phyloP scores from a whole-genome alignment of 106 monocot species.

The Hemerocallis citrina region DNA sequence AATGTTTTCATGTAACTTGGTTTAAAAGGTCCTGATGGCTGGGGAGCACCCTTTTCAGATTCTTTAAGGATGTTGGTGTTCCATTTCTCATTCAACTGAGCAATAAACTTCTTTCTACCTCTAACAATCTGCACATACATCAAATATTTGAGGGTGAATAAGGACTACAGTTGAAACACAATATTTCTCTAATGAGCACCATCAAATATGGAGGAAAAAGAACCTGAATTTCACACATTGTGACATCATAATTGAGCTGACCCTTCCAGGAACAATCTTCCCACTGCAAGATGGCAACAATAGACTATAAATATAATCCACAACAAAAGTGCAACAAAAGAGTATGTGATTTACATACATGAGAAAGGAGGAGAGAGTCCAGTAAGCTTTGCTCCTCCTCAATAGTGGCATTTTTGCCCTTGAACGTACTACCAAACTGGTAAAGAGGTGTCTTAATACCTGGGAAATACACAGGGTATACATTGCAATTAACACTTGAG shows the following conservation, averaged over 20 bases:
- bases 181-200: neutral
- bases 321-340: slow-evolving; percentile 1
- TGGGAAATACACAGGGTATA: slow-evolving; percentile 9
- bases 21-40: slow-evolving; percentile 9
- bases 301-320: neutral
- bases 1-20: slow-evolving; percentile 17
- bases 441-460: slow-evolving; percentile 46
- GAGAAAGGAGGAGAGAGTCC: slow-evolving; percentile 57
- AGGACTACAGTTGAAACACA: neutral
- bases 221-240: slow-evolving; percentile 56
- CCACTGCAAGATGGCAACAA: slow-evolving; percentile 38
- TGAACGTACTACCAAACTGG: slow-evolving; percentile 16
- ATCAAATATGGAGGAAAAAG: neutral
- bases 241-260: slow-evolving; percentile 51
- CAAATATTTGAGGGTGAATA: neutral
- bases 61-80: slow-evolving; percentile 18
- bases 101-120: slow-evolving; percentile 39
- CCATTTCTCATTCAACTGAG: slow-evolving; percentile 63
- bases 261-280: slow-evolving; percentile 56
- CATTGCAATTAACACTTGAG: neutral
- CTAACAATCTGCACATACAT: slow-evolving; percentile 29
- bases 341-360: slow-evolving; percentile 16
- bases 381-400: slow-evolving; percentile 43
- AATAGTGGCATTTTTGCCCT: slow-evolving; percentile 14
- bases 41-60: slow-evolving; percentile 22